phyloP scores from a whole-genome alignment of 2,329 filamentous ascomycete species.

The Fusarium denticulatum region DNA sequence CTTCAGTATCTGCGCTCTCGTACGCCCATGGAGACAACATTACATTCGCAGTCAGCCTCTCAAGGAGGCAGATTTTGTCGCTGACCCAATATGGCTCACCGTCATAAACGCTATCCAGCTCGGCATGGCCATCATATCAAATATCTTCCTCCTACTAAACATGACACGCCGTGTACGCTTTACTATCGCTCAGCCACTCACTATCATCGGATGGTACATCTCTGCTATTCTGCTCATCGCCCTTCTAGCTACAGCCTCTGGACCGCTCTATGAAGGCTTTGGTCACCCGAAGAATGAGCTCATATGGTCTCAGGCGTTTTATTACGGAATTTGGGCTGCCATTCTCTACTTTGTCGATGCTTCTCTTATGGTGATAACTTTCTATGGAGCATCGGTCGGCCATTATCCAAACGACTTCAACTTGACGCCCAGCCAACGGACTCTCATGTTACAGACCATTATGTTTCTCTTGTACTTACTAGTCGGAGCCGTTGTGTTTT shows the following conservation, averaged over 20 bases:
- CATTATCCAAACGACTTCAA: slow-evolving; percentile 83
- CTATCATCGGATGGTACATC: slow-evolving; percentile 81
- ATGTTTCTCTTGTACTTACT: slow-evolving; percentile 84
- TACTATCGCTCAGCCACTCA: slow-evolving; percentile 82
- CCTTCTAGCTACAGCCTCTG: slow-evolving; percentile 72
- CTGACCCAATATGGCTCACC: slow-evolving; percentile 79
- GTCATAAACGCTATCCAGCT: slow-evolving; percentile 82
- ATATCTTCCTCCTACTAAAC: slow-evolving; percentile 84
- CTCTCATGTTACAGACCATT: slow-evolving; percentile 90
- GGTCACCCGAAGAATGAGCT: slow-evolving; percentile 59
- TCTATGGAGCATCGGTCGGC: slow-evolving; percentile 74
- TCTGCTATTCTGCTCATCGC: slow-evolving; percentile 73
- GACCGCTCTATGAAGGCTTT: slow-evolving; percentile 57
- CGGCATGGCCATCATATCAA: slow-evolving; percentile 78
- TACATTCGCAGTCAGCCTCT: slow-evolving; percentile 58
- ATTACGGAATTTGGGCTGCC: slow-evolving; percentile 84
- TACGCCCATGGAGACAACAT: slow-evolving; percentile 78
- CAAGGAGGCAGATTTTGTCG: slow-evolving; percentile 61
- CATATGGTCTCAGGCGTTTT: slow-evolving; percentile 82
- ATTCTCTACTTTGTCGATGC: slow-evolving; percentile 82
- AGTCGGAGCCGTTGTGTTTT: slow-evolving; percentile 80
- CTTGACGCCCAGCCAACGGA: slow-evolving; percentile 83
- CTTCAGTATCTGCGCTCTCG: slow-evolving; percentile 87
- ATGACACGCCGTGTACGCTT: slow-evolving; percentile 85
- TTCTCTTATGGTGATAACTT: slow-evolving; percentile 80